A percentile compares a stretch with the other conserved stretches of the same genome.
These are phyloP conservation scores for Amanita fuliginea DNA, from an alignment of 768 basidiomycete species.

Conservation along the genomic window DNA sequence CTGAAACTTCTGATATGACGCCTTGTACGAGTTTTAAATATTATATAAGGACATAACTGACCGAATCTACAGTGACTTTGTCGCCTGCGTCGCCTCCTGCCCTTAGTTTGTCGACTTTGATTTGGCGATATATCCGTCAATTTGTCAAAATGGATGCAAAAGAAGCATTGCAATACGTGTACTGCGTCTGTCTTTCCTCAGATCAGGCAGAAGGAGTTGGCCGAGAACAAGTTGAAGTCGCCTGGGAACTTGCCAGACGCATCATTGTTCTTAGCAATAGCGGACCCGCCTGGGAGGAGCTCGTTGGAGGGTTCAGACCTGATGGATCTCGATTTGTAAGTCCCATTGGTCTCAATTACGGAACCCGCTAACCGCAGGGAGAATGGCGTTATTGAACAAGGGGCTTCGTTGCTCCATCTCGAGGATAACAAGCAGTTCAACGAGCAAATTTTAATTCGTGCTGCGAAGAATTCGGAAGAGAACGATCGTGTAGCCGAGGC, in stretches of 20 bases:
- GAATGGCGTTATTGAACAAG: constrained; percentile 84
- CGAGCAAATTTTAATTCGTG: constrained; percentile 70
- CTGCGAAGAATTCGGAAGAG: constrained; percentile 72
- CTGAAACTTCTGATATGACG: constrained; percentile 77
- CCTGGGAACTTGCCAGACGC: constrained; percentile 71
- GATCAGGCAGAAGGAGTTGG: constrained; percentile 64
- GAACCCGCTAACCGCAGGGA: constrained; percentile 16
- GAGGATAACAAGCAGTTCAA: constrained; percentile 59
- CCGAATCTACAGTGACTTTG: constrained; percentile 41
- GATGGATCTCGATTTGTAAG: constrained; percentile 87
- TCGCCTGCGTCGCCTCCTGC: constrained; percentile 61
- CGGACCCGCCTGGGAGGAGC: constrained; percentile 81
- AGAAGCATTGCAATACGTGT: constrained; percentile 91
- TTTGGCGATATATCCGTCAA: constrained; percentile 88
- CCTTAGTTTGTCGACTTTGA: constrained; percentile 70
- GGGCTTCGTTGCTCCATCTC: constrained; percentile 66
- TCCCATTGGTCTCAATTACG: constrained; percentile 10
- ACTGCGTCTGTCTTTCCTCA: constrained; percentile 67
- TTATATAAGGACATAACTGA: not conserved
- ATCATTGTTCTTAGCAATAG: constrained; percentile 72
- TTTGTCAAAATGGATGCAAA: constrained; percentile 91
- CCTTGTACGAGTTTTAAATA: constrained; percentile 44
- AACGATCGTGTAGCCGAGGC: constrained; percentile 84
- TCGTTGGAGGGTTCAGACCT: constrained; percentile 84
- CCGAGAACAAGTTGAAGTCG: constrained; percentile 73